Evolutionary conservation across 306 rosid genomes (phyloP), one percentile per base, ranked within the genome.

Genomic region (Prunus salicina): DNA sequence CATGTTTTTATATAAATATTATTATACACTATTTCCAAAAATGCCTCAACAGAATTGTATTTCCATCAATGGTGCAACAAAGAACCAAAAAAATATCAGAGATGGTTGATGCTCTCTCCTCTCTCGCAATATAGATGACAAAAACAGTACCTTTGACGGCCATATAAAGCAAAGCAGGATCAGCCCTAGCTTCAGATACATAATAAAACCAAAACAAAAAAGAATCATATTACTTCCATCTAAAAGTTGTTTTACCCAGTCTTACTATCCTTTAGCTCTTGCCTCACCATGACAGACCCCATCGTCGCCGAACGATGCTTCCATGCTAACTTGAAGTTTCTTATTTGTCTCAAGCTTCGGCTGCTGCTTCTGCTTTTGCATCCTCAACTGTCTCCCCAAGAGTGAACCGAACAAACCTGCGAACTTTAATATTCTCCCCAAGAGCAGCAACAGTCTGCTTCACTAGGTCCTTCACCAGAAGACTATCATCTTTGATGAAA

Each of bases 381-480:
- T 75, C 78, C 53, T 88, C 88, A 47, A 79, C 71, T 2, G 86
- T 80, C 78, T 92, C 97, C 57, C 99, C 99, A 0, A 93, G 91
- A 4, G 97, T 96, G 86, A 92, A 96, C 51, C 93, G 81, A 68
- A 88, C 85, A 72, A 96, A 92, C 75, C 99, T 89, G 41, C 99
- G 80, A 19, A 96, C 96, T 80, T 91, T 92, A 60, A 96, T 93
- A 84, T 96, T 96, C 85, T 96, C 98, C 38, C 99, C 99, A n/a
- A 96, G 89, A 20, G 98, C 88, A 51, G 98, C 99, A n/a, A 96
- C 91, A n/a, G 90, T 96, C 87, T 89, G 97, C 85, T 89, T 96
- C 19, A 96, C 96, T 79, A 96, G 86, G 81, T 96, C 99, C 89
- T 92, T 96, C 82, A 96, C 91, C 77, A 89, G 70, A 72, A 93